Evolutionary conservation across 345 rosid genomes (phyloP).

Genomic region (Eucalyptus fibrosa): DNA sequence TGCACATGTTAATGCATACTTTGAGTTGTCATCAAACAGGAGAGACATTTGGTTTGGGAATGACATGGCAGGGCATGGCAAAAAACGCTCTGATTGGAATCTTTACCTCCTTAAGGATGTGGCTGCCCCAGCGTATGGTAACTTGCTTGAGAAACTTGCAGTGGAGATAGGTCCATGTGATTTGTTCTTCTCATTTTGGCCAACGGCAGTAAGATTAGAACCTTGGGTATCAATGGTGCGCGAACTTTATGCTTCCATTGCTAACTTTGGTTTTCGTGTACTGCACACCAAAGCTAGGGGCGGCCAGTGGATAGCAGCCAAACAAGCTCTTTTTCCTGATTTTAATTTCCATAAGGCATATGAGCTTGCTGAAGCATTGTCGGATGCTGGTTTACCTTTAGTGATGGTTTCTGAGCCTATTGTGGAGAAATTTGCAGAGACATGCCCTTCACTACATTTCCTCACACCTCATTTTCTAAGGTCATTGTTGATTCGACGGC

Average conservation of each 20-base stretch:
- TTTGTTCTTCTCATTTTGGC: constrained; percentile 81
- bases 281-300: constrained; percentile 82
- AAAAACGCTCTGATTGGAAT: constrained; percentile 92
- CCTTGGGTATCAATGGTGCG: constrained; percentile 92
- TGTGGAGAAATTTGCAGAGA: constrained; percentile 59
- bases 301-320: constrained; percentile 90
- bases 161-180: constrained; percentile 71
- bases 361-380: constrained; percentile 69
- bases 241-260: constrained; percentile 54
- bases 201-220: constrained; percentile 47
- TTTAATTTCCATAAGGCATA: constrained; percentile 46
- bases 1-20: constrained; percentile 83
- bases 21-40: constrained; percentile 91
- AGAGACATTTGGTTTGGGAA: constrained; percentile 99
- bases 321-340: constrained; percentile 87
- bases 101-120: constrained; percentile 70
- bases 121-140: constrained; percentile 83
- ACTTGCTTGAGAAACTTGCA: constrained; percentile 84
- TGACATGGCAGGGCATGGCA: constrained; percentile 98
- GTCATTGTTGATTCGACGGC: constrained; percentile 56
- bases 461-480: constrained; percentile 67
- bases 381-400: constrained; percentile 82
- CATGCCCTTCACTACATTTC: constrained; percentile 65
- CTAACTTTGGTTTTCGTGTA: constrained; percentile 59
- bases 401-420: constrained; percentile 47